phyloP scores from a whole-genome alignment of 768 basidiomycete genomes.

The Tricholoma saponaceum region DNA sequence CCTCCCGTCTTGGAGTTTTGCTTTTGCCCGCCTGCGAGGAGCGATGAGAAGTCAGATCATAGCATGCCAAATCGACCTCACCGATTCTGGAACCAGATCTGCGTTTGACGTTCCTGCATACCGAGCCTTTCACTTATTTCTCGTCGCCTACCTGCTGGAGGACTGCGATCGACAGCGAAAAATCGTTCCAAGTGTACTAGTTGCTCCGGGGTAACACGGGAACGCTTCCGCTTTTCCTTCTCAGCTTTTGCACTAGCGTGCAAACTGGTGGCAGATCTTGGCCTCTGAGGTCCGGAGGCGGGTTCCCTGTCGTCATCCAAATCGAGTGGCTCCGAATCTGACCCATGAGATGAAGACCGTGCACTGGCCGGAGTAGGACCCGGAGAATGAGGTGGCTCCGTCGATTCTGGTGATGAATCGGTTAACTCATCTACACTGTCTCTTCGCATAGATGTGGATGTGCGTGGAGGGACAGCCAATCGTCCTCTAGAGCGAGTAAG shows the following conservation, averaged over 20 bases:
- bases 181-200: constrained; percentile 70
- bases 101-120: constrained; percentile 85
- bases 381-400: constrained; percentile 17
- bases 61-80: constrained; percentile 21
- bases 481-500: neutral
- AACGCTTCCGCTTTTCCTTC: constrained; percentile 68
- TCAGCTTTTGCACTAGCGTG: constrained; percentile 30
- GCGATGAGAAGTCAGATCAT: neutral
- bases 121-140: constrained; percentile 73
- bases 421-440: constrained; percentile 16
- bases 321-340: constrained; percentile 16
- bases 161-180: constrained; percentile 66
- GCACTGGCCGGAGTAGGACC: constrained; percentile 1
- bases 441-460: constrained; percentile 4
- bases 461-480: neutral
- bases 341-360: constrained; percentile 8
- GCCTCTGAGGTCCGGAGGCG: constrained; percentile 31
- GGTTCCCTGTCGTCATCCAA: constrained; percentile 30
- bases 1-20: constrained; percentile 66
- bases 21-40: constrained; percentile 67
- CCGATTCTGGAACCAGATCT: constrained; percentile 91
- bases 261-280: constrained; percentile 23
- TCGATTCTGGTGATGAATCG: constrained; percentile 18
- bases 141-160: constrained; percentile 63
- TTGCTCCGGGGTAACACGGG: constrained; percentile 76